These are phyloP conservation scores for Thalassiosira sp. DNA, from an alignment of 352 stramenopile genomes.

Conservation along the genomic window DNA sequence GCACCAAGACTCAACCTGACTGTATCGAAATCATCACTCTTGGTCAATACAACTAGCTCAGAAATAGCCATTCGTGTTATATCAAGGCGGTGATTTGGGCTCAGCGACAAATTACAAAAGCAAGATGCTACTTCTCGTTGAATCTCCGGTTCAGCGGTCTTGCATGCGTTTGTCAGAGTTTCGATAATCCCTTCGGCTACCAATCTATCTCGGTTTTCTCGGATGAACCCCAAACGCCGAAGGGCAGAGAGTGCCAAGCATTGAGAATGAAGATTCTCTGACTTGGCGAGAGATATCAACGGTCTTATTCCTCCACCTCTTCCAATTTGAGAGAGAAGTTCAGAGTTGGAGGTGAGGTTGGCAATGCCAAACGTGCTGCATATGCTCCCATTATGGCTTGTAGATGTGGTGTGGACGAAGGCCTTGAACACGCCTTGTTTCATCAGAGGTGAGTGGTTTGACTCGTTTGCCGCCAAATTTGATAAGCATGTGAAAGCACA, in stretches of 20 bases:
- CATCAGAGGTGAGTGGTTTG: conserved; percentile 91
- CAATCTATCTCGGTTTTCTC: conserved; percentile 88
- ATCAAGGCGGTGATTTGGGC: conserved; percentile 89
- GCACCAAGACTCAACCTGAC: conserved; percentile 89
- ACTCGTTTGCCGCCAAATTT: conserved; percentile 93
- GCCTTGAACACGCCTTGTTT: conserved; percentile 86
- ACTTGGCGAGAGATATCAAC: conserved; percentile 89
- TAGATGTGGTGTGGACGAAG: conserved; percentile 82
- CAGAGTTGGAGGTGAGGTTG: conserved; percentile 84
- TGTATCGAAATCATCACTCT: conserved; percentile 91
- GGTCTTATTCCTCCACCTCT: conserved; percentile 88
- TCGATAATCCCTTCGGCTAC: conserved; percentile 87
- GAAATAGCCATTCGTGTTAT: conserved; percentile 86
- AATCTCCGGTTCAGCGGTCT: conserved; percentile 90
- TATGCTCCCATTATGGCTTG: conserved; percentile 86
- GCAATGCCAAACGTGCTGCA: conserved; percentile 91
- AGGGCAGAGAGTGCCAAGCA: conserved; percentile 91
- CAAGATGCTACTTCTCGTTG: conserved; percentile 92
- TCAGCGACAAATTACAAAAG: conserved; percentile 92
- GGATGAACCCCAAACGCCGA: conserved; percentile 85
- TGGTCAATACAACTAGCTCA: conserved; percentile 86
- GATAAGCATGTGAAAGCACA: conserved; percentile 93
- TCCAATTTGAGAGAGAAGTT: conserved; percentile 83
- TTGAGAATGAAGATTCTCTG: conserved; percentile 88
- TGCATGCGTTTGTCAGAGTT: conserved; percentile 86